phyloP scores from a whole-genome alignment of 805 yeast genomes.

The Cyberlindnera samutprakarnensis region DNA sequence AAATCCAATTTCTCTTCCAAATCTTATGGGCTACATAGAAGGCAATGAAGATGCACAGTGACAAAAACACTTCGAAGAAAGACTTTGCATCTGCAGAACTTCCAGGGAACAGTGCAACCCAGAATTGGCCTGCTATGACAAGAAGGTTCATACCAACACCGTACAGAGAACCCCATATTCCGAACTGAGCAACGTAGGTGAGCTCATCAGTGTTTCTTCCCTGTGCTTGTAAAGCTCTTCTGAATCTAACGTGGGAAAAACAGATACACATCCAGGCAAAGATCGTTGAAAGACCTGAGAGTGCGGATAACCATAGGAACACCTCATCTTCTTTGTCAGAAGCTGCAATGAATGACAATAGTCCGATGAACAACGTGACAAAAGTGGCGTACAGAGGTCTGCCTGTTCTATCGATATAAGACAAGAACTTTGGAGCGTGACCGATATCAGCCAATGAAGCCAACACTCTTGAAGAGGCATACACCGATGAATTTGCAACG shows the following conservation, averaged over 20 bases:
- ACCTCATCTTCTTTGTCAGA: constrained; percentile 44
- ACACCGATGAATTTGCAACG: constrained; percentile 69
- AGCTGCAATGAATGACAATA: constrained; percentile 51
- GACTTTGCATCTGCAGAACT: constrained; percentile 40
- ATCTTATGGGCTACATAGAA: constrained; percentile 53
- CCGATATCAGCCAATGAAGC: constrained; percentile 59
- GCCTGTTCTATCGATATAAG: constrained; percentile 58
- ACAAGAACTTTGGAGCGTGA: constrained; percentile 49
- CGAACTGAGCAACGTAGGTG: constrained; percentile 58
- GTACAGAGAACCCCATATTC: constrained; percentile 58
- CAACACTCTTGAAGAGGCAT: constrained; percentile 60
- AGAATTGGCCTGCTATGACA: constrained; percentile 70
- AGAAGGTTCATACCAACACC: constrained; percentile 52
- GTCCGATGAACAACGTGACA: constrained; percentile 45
- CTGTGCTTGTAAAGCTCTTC: constrained; percentile 56
- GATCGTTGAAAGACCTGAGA: constrained; percentile 55
- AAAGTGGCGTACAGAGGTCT: constrained; percentile 56
- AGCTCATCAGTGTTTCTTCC: constrained; percentile 60
- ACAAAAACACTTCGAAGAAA: constrained; percentile 63
- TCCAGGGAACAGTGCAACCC: constrained; percentile 75
- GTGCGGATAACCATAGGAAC: constrained; percentile 57
- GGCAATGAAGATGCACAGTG: constrained; percentile 52
- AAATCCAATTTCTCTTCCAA: constrained; percentile 35
- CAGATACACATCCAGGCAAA: constrained; percentile 61
- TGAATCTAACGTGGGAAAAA: constrained; percentile 51